phyloP scores from a whole-genome alignment of 2,329 filamentous ascomycete genomes.

The Sclerotinia nivalis region DNA sequence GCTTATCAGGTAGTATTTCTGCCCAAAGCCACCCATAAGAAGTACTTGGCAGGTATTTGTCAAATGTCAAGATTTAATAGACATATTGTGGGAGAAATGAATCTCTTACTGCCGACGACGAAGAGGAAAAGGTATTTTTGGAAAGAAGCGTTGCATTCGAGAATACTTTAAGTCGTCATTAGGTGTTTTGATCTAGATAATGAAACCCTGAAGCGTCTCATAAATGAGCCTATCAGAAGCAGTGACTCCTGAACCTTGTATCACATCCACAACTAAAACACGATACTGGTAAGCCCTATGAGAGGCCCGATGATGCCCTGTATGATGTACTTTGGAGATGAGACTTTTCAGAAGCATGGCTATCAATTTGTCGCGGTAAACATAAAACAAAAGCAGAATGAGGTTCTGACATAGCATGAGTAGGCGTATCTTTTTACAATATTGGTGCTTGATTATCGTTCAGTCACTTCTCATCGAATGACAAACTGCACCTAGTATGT shows the following conservation, averaged over 20 bases:
- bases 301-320: neutral
- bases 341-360: no score
- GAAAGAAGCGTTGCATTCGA: no score
- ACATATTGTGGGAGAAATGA: neutral
- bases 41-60: constrained; percentile 1
- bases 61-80: neutral
- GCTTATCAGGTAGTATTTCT: constrained; percentile 3
- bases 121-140: neutral
- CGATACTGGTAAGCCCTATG: neutral
- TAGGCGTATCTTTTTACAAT: neutral
- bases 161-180: neutral
- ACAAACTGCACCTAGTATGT: neutral
- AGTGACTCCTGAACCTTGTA: neutral
- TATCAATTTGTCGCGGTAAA: no score
- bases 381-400: no score
- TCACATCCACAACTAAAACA: neutral
- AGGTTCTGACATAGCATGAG: no score
- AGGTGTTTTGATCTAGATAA: neutral
- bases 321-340: neutral
- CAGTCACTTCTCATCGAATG: neutral
- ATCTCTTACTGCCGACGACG: neutral
- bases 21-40: neutral
- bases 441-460: neutral
- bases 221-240: neutral
- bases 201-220: neutral